A percentile compares a stretch with the other conserved stretches of the same genome.
phyloP scores from a whole-genome alignment of 306 rosid genomes.

The Albizia julibrissin region DNA sequence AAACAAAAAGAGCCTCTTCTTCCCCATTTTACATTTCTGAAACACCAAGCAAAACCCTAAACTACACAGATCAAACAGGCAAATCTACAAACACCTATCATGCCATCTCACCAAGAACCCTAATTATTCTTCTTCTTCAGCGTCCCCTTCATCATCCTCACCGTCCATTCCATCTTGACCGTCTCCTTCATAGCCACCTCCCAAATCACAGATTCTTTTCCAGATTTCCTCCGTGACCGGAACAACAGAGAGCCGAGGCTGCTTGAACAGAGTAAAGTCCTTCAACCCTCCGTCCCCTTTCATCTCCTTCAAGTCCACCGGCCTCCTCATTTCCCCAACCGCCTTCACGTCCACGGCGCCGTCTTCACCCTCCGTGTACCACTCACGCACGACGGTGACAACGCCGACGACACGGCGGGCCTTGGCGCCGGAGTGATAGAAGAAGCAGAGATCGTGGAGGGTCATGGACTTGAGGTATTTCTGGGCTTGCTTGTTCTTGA shows the following conservation, averaged over 20 bases:
- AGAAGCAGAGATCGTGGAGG: slow-evolving; percentile 69
- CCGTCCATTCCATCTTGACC: slow-evolving; percentile 21
- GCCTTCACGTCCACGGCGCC: slow-evolving; percentile 69
- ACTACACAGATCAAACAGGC: background rate
- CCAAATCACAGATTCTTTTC: slow-evolving; percentile 62
- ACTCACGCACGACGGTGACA: slow-evolving; percentile 58
- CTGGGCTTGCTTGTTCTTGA: slow-evolving; percentile 87
- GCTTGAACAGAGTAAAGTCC: slow-evolving; percentile 61
- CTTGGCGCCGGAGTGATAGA: slow-evolving; percentile 82
- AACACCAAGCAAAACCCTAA: background rate
- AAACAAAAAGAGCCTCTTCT: background rate
- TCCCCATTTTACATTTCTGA: background rate
- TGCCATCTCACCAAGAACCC: slow-evolving; percentile 2
- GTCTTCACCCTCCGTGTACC: slow-evolving; percentile 43
- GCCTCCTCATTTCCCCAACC: slow-evolving; percentile 77
- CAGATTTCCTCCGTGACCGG: slow-evolving; percentile 60
- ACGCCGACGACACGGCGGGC: slow-evolving; percentile 84
- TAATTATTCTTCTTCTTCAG: background rate
- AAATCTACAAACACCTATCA: slow-evolving; percentile 31
- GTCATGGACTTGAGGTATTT: slow-evolving; percentile 77
- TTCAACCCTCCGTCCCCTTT: slow-evolving; percentile 49
- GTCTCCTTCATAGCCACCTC: slow-evolving; percentile 78
- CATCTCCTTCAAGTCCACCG: slow-evolving; percentile 78
- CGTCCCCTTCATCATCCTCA: background rate
- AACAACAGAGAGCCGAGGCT: slow-evolving; percentile 78